Evolutionary conservation across 345 rosid genomes (phyloP).

Genomic region (Hibiscus trionum): DNA sequence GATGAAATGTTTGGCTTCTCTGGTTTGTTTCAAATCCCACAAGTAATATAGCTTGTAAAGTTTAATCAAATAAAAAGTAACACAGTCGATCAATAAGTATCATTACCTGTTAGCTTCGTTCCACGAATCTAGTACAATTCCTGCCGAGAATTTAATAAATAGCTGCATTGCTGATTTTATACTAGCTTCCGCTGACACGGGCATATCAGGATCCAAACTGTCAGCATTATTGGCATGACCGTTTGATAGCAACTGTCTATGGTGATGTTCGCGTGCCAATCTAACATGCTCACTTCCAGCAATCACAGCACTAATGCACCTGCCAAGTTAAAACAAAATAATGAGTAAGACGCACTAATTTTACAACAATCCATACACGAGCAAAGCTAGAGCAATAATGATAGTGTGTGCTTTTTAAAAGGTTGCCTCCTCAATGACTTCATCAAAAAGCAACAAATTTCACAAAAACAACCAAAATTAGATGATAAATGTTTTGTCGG

Average conservation of each 20-base stretch:
- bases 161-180: conserved; percentile 89
- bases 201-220: conserved; percentile 57
- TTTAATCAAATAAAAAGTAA: neutral
- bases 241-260: conserved; percentile 57
- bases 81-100: neutral
- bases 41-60: neutral
- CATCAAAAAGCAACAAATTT: neutral
- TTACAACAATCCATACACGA: neutral
- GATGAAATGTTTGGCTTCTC: neutral
- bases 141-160: conserved; percentile 81
- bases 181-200: conserved; percentile 76
- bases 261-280: conserved; percentile 81
- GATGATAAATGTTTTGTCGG: neutral
- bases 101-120: conserved; percentile 69
- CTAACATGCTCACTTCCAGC: conserved; percentile 83
- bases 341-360: neutral
- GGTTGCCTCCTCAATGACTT: neutral
- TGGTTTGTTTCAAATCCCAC: neutral
- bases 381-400: neutral
- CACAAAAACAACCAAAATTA: conserved; percentile 1
- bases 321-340: conserved; percentile 26
- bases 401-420: neutral
- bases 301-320: conserved; percentile 86
- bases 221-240: conserved; percentile 60
- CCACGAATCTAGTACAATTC: conserved; percentile 80